Percentiles rank a stretch among this genome's conserved stretches.
Conservation (phyloP, 352 stramenopile species). For the Phytopythium vexans region DNA sequence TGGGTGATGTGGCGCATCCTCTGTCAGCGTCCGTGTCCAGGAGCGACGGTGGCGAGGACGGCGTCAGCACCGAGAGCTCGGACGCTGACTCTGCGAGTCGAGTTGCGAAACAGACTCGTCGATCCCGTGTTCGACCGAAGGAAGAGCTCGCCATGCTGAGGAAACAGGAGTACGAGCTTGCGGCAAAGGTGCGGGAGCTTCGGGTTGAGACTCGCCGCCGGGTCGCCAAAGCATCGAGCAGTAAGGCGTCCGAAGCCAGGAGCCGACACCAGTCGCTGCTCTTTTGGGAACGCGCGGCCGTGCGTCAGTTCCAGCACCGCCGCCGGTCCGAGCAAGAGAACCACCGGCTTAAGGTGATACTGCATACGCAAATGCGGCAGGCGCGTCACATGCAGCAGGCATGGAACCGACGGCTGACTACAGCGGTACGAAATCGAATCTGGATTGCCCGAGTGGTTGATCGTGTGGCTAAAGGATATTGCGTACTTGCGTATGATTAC, state of each 20-base stretch:
- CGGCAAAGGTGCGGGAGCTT: neutral
- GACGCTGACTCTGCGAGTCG: neutral
- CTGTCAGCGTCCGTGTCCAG: neutral
- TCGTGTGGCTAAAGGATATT: neutral
- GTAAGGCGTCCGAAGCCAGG: neutral
- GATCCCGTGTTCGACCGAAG: constrained; percentile 4
- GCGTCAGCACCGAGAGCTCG: neutral
- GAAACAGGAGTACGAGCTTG: neutral
- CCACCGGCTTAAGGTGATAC: constrained; percentile 17
- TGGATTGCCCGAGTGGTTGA: neutral
- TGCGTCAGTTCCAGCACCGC: constrained; percentile 18
- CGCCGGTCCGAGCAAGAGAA: constrained; percentile 26
- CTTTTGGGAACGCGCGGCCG: constrained; percentile 27
- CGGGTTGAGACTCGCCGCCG: neutral
- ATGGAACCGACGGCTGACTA: constrained; percentile 12
- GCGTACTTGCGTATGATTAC: neutral
- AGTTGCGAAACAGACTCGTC: too few species aligned
- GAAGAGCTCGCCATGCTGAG: neutral
- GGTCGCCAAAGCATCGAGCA: neutral
- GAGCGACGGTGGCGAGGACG: neutral
- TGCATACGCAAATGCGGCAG: constrained; percentile 21
- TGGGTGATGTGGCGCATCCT: neutral
- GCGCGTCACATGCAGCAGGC: constrained; percentile 16
- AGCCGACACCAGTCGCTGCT: neutral
- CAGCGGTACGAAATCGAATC: constrained; percentile 3